Evolutionary conservation across 2,329 filamentous ascomycete species (phyloP), one percentile per base, ranked within the genome.

Genomic region (Alternaria sp.): DNA sequence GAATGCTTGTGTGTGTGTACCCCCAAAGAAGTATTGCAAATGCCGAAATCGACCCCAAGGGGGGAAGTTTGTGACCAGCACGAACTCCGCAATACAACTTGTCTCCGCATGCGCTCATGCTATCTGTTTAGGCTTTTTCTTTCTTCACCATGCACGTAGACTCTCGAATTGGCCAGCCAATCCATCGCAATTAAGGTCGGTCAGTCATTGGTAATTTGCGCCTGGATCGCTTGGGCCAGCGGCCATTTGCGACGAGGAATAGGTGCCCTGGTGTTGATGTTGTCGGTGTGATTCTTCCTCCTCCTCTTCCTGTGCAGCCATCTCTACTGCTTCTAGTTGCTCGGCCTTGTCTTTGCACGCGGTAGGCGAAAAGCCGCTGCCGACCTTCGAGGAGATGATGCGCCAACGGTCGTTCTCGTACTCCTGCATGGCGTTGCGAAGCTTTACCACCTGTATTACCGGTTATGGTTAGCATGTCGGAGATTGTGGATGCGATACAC

Each of bases 381-480:
- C 94, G 71, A 97, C 91, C 81, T 97, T 97, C 74, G 92, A 91
- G 61, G 94, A 91, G 64, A 97, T 89, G 74, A 96, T 92, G 69
- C 93, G 90, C 94, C 94, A 97, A 77, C 93, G 93, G 79, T 97
- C 93, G 81, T 91, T 92, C 75, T 95, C 92, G 82, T 94, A 94
- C 78, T 94, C 92, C 75, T 91, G 88, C 68, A 94, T 86, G 5
- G 92, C 91, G 57, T 85, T 88, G 64, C 88, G 89, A 70, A 95
- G 87, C 78, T 92, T 92, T 78, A 90, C 86, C 69, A 94, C 89
- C 92, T 94, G 75, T 62, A 38, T 64, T 65, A 55, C 71, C 72
- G 56, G 59, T 70, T 73, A 56, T 62, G 74, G 74, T 75, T 76
- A 78, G 73, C 72, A 75, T 65, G 51, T 69, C 66, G 71, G 67